Evolutionary conservation across 768 basidiomycete species (phyloP).

Genomic region (Epithele typhae): DNA sequence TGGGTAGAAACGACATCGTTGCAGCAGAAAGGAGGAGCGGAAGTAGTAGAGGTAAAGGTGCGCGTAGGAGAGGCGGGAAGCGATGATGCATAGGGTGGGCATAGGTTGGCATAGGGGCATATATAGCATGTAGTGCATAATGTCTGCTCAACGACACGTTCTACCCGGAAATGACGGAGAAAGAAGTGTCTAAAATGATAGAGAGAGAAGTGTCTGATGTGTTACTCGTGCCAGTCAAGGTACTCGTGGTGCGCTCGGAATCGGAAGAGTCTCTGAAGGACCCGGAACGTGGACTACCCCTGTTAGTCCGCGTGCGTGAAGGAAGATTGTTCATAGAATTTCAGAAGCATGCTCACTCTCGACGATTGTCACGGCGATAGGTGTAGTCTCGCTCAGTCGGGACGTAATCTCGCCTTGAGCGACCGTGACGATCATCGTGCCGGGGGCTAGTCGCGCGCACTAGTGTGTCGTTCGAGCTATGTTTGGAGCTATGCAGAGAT

Average conservation of each 20-base stretch:
- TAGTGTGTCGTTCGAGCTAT: constrained; percentile 12
- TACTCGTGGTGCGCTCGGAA: too few species aligned
- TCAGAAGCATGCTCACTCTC: constrained; percentile 7
- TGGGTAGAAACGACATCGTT: constrained; percentile 58
- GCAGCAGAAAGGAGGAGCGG: constrained; percentile 26
- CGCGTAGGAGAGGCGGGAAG: constrained; percentile 21
- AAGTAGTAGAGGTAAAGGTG: constrained; percentile 13
- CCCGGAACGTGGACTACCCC: constrained; percentile 7
- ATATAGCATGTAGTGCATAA: too few species aligned
- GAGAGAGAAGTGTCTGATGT: too few species aligned
- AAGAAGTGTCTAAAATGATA: too few species aligned
- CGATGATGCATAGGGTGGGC: constrained; percentile 1
- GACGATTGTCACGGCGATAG: constrained; percentile 8
- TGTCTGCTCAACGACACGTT: too few species aligned
- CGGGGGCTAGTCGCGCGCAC: constrained; percentile 6
- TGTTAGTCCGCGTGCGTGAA: constrained; percentile 1
- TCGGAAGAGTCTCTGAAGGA: too few species aligned
- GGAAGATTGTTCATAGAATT: neutral
- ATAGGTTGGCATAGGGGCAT: neutral
- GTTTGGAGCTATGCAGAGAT: neutral
- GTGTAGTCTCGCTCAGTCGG: constrained; percentile 7
- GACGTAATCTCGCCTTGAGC: constrained; percentile 2
- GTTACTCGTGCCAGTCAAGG: too few species aligned
- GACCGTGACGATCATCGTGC: constrained; percentile 7
- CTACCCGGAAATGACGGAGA: too few species aligned